Evolutionary conservation across 176 grass and related monocot genomes (phyloP).

Genomic region (Zea luxurians): DNA sequence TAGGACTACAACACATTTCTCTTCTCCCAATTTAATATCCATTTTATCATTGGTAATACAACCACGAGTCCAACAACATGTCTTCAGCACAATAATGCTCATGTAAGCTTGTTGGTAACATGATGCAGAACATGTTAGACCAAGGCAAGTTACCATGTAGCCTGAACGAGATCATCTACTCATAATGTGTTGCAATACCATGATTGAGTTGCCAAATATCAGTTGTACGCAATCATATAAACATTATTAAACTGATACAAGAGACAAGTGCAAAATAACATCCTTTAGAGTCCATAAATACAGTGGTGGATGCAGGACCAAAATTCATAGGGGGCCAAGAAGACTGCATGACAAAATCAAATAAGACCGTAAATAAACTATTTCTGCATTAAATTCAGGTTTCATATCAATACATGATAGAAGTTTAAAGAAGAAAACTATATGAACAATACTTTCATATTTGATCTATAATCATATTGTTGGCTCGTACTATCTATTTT

Average conservation of each 20-base stretch:
- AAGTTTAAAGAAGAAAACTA: too few relatives aligned
- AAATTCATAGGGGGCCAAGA: too few relatives aligned
- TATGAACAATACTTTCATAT: too few relatives aligned
- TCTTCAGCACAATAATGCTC: neutral
- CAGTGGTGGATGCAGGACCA: too few relatives aligned
- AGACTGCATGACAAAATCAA: too few relatives aligned
- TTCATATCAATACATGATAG: too few relatives aligned
- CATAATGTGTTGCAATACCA: neutral
- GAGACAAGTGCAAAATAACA: neutral
- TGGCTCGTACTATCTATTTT: too few relatives aligned
- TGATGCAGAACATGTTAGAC: neutral
- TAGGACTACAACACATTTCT: neutral
- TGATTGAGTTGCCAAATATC: neutral
- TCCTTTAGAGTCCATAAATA: neutral
- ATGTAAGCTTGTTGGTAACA: neutral
- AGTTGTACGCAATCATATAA: neutral
- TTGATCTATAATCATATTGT: too few relatives aligned
- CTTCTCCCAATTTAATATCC: neutral
- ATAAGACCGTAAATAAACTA: too few relatives aligned
- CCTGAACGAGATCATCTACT: neutral
- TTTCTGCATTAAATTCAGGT: too few relatives aligned
- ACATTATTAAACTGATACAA: neutral
- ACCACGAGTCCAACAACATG: neutral
- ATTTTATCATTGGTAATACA: neutral
- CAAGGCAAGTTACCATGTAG: neutral